Percentiles rank a stretch among this genome's conserved stretches.
Conservation (phyloP, 192 early-diverging fungal genomes). For the Entomortierella chlamydospora region DNA sequence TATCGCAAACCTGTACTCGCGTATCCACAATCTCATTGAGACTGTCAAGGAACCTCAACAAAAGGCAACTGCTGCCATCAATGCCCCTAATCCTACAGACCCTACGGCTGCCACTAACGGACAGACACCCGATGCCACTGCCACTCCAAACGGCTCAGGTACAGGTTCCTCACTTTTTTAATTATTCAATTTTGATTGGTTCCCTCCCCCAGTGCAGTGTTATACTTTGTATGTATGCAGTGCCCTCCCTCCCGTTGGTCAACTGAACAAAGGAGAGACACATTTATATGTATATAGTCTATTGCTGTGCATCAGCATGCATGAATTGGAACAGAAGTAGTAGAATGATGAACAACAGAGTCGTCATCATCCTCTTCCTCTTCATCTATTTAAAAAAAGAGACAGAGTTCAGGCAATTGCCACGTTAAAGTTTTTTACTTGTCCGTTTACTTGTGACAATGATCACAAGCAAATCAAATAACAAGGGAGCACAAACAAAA, state of each 20-base stretch:
- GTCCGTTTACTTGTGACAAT: conserved; percentile 21
- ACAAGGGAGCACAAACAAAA: conserved; percentile 1
- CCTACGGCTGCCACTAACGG: conserved; percentile 9
- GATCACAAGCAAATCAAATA: not conserved
- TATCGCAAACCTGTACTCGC: conserved; percentile 62
- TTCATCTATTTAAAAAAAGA: not conserved
- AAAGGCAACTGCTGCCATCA: conserved; percentile 41
- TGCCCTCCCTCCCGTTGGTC: not conserved
- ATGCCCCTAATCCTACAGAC: conserved; percentile 10
- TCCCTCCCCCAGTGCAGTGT: not conserved
- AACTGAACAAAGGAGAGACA: not conserved
- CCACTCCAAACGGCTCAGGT: not conserved
- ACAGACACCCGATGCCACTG: too few species aligned
- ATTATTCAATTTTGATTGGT: not conserved
- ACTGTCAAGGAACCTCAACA: conserved; percentile 58
- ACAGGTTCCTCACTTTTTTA: conserved; percentile 12
- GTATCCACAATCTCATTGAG: conserved; percentile 60
- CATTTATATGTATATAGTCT: not conserved
- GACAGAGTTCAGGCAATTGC: not conserved
- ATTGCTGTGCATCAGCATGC: too few species aligned
- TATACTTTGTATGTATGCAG: not conserved
- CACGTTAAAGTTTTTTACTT: conserved; percentile 16
- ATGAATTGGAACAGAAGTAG: too few species aligned
- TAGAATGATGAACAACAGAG: not conserved
- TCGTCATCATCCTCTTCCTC: not conserved